phyloP scores from a whole-genome alignment of 1,284 basidiomycete species.

The Austroboletus niveus region DNA sequence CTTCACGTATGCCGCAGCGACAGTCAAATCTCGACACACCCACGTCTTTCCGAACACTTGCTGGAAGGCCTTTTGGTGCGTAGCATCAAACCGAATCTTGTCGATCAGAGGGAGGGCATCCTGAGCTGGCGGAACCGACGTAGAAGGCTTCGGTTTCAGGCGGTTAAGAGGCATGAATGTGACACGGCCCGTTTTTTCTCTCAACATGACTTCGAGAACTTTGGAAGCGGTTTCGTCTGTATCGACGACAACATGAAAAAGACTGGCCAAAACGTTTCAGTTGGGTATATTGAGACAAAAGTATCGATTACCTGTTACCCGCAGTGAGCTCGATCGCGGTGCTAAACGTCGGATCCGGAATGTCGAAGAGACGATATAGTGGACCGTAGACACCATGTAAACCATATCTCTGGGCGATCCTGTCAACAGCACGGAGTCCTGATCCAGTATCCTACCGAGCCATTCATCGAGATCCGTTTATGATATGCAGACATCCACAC shows the following conservation, averaged over 20 bases:
- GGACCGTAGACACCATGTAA: conserved; percentile 89
- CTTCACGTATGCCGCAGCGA: conserved; percentile 93
- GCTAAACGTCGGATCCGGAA: conserved; percentile 88
- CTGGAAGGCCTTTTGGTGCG: conserved; percentile 83
- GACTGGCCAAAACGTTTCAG: conserved; percentile 34
- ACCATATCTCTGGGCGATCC: conserved; percentile 72
- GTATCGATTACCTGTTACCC: conserved; percentile 73
- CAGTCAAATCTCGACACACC: conserved; percentile 89
- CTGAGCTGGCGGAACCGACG: conserved; percentile 67
- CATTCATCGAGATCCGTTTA: not conserved
- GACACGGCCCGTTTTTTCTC: conserved; percentile 89
- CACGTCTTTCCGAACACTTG: conserved; percentile 99
- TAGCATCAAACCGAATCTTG: conserved; percentile 78
- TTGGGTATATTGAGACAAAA: not conserved
- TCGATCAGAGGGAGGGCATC: conserved; percentile 89
- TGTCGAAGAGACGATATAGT: conserved; percentile 90
- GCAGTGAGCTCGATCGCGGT: conserved; percentile 94
- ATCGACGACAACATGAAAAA: conserved; percentile 98
- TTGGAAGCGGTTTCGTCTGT: conserved; percentile 88
- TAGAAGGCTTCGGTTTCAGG: conserved; percentile 74
- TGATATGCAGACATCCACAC: conserved; percentile 1
- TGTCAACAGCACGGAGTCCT: conserved; percentile 82
- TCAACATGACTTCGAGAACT: conserved; percentile 90
- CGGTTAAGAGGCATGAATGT: conserved; percentile 99
- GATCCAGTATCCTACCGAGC: conserved; percentile 77